Evolutionary conservation across 2,329 filamentous ascomycete species (phyloP).

Genomic region (Pestalotiopsis sp.): DNA sequence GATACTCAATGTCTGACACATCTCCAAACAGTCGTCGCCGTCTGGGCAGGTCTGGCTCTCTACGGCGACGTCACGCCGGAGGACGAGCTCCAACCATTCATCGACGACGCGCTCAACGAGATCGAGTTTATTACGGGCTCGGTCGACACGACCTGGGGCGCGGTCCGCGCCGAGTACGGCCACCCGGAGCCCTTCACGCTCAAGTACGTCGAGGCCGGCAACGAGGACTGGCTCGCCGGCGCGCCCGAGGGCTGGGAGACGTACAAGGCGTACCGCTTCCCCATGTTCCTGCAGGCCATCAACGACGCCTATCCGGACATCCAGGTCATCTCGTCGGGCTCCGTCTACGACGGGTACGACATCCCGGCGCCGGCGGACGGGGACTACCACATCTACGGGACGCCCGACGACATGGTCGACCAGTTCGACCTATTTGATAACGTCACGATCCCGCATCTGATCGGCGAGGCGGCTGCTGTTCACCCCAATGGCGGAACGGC

Average conservation of each 20-base stretch:
- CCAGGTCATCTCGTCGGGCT: conserved; percentile 54
- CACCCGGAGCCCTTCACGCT: conserved; percentile 64
- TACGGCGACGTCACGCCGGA: conserved; percentile 54
- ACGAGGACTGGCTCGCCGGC: conserved; percentile 65
- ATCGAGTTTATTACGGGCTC: conserved; percentile 65
- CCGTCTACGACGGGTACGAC: conserved; percentile 43
- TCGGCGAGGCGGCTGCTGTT: conserved; percentile 51
- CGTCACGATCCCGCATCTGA: conserved; percentile 28
- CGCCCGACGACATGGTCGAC: conserved; percentile 51
- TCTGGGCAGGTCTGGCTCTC: conserved; percentile 61
- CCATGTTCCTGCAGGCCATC: conserved; percentile 62
- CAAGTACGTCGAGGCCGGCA: conserved; percentile 67
- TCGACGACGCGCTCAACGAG: conserved; percentile 64
- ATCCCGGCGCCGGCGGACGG: conserved; percentile 45
- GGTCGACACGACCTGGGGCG: conserved; percentile 56
- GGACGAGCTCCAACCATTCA: conserved; percentile 54
- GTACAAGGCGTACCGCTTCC: conserved; percentile 59
- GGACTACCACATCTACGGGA: conserved; percentile 56
- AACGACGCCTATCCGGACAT: conserved; percentile 58
- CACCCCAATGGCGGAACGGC: conserved; percentile 55
- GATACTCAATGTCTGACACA: neutral
- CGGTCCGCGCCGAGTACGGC: conserved; percentile 59
- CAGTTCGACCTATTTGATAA: conserved; percentile 59
- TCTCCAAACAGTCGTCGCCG: conserved; percentile 47
- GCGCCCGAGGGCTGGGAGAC: conserved; percentile 48